Conservation (phyloP, 805 yeast genomes). For the Kluyveromyces starmeri region DNA sequence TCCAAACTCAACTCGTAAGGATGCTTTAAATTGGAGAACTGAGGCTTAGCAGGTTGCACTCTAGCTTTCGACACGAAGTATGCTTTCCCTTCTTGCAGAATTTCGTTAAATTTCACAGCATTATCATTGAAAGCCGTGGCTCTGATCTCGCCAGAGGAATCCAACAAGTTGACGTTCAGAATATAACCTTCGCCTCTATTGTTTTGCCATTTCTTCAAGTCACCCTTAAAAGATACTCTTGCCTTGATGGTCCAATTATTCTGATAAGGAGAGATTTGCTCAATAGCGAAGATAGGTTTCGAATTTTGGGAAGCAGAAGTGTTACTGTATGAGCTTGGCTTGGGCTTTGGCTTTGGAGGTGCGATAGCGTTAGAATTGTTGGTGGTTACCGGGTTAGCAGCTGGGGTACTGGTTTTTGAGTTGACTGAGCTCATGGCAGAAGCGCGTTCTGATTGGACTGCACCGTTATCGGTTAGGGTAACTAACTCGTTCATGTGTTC, state of each 20-base stretch:
- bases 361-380: not conserved
- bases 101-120: conserved; percentile 69
- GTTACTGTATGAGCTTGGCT: conserved; percentile 2
- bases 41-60: conserved; percentile 75
- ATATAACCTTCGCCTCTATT: conserved; percentile 83
- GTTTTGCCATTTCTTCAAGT: conserved; percentile 80
- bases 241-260: conserved; percentile 90
- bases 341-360: not conserved
- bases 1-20: conserved; percentile 83
- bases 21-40: conserved; percentile 74
- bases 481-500: conserved; percentile 45
- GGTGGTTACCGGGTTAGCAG: conserved; percentile 1
- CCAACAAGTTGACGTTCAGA: conserved; percentile 79
- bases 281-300: conserved; percentile 59
- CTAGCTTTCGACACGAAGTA: conserved; percentile 77
- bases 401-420: not conserved
- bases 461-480: conserved; percentile 6
- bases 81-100: conserved; percentile 80
- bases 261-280: conserved; percentile 84
- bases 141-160: conserved; percentile 91
- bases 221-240: conserved; percentile 81
- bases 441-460: conserved; percentile 1
- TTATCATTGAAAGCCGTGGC: conserved; percentile 89
- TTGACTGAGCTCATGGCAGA: not conserved
- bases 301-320: conserved; percentile 22